Evolutionary conservation across 441 rosid genomes (phyloP), one percentile per base, ranked within the genome.

Genomic region (Pelargonium fulgidum): DNA sequence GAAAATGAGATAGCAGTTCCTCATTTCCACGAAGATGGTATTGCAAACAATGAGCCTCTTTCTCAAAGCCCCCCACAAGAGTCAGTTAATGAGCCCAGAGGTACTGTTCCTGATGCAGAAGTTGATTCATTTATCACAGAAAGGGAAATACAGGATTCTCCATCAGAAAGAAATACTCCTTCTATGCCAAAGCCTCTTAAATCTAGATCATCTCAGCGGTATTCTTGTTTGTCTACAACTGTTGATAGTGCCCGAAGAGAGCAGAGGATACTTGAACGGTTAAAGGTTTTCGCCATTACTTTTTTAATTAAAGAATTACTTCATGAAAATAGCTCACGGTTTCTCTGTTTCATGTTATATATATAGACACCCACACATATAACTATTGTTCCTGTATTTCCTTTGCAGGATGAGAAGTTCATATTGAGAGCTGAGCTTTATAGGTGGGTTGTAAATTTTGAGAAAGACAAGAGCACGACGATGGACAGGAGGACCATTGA

Each of bases 401-500:
- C 67, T 73, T 13, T 83, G 73, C 84, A 95, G 98, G 87, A 85
- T 59, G 88, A 95, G 74, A 88, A 89, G 79, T 86, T 89, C 74
- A 78, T 95, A 76, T 77, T 95, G 79, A 89, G 84, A 85, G 76
- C 85, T 26, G 97, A 92, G 80, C 86, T 95, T 47, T 89, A 84
- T 75, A 85, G 80, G 77, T 88, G 97, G 98, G 96, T 95, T 47
- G 73, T 83, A 71, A 87, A 80, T 82, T 79, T 88, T 79, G 99
- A 95, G 84, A 88, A 83, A 77, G 92, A 90, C 73, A 89, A 85
- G 79, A 59, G 83, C 77, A 79, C 95, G 67, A 79, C 77, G 72
- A 76, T 88, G 82, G 99, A 92, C 78, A 88, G 96, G 79, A 92
- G 83, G 87, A 87, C 96, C 62, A 78, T 89, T 70, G 93, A 85